phyloP scores from a whole-genome alignment of 2,329 filamentous ascomycete genomes.

The Epichloe coenophiala region DNA sequence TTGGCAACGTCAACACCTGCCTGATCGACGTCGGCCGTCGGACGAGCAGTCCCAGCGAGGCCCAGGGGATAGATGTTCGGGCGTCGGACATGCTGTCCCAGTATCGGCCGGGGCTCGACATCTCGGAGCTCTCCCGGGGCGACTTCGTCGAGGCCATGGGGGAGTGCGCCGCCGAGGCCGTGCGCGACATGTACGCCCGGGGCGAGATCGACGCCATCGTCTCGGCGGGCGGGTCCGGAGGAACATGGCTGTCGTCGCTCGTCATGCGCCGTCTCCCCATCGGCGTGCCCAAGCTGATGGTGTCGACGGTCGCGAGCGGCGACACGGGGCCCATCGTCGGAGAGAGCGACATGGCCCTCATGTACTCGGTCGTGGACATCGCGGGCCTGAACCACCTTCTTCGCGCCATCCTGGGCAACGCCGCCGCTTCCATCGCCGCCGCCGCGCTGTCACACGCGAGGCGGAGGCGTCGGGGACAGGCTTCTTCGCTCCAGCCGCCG shows the following conservation, averaged over 20 bases:
- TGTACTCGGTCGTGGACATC: slow-evolving; percentile 60
- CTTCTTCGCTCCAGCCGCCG: background rate
- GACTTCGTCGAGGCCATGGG: slow-evolving; percentile 46
- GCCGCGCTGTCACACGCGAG: slow-evolving; percentile 39
- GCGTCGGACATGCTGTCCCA: slow-evolving; percentile 27
- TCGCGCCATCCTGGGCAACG: slow-evolving; percentile 44
- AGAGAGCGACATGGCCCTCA: slow-evolving; percentile 55
- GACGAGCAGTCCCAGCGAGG: slow-evolving; percentile 23
- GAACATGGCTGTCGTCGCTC: slow-evolving; percentile 44
- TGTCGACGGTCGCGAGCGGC: slow-evolving; percentile 56
- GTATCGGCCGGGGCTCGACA: slow-evolving; percentile 17
- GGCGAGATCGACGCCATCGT: slow-evolving; percentile 40
- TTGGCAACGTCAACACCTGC: slow-evolving; percentile 8
- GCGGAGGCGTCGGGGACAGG: slow-evolving; percentile 2
- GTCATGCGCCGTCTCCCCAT: slow-evolving; percentile 51
- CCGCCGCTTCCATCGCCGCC: slow-evolving; percentile 44
- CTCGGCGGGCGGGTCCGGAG: slow-evolving; percentile 47
- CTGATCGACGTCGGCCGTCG: slow-evolving; percentile 34
- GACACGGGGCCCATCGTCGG: slow-evolving; percentile 50
- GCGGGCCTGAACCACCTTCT: slow-evolving; percentile 51
- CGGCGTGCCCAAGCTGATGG: slow-evolving; percentile 56
- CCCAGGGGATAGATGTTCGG: slow-evolving; percentile 35
- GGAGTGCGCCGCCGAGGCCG: slow-evolving; percentile 26
- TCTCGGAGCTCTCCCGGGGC: slow-evolving; percentile 30
- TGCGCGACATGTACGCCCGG: slow-evolving; percentile 24